Evolutionary conservation across 2,329 filamentous ascomycete species (phyloP), one percentile per base, ranked within the genome.

Genomic region (Monosporascus sp.): DNA sequence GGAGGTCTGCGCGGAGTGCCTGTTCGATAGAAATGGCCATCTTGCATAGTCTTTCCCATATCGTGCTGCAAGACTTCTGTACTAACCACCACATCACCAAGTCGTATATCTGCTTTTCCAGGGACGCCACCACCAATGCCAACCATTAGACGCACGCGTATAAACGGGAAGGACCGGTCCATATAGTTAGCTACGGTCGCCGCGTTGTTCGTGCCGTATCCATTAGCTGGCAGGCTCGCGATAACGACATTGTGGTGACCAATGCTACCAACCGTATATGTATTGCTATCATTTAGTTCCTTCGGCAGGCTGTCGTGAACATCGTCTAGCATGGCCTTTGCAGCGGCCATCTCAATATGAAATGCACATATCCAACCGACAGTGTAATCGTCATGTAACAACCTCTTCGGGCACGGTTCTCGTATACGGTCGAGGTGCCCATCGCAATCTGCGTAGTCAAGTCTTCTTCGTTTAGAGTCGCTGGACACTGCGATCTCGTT

Each of bases 301-400:
- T 26, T 17, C 7, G 52, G 20, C 17, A 62, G 50, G 20, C 52
- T n/a, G 0, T 56, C 48, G 47, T 71, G 60, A 20, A 58, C 45
- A n/a, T 60, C 52, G 50, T 71, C 68, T 1, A 71, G 61, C 59
- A 69, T 61, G 17, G 55, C 60, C 45, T 58, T 54, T 3, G 64
- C 62, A 0, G 66, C 68, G 6, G 66, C 59, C 40, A 65, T 61
- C 54, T 72, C 69, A 41, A 62, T 48, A 2, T 59, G 59, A 7
- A 72, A 57, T 1, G 67, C 67, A 52, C 66, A 66, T 7, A 71
- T 54, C 68, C 68, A 71, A 44, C 61, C 66, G 9, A 70, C 59
- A 3, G 60, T 64, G 47, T 69, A 71, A 9, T 57, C 50, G 24
- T 44, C 41, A 22, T 44, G 20, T 5, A 20, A 44, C 7, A 20